Conservation (phyloP, 2,329 filamentous ascomycete species). For the Cadophora sp. region DNA sequence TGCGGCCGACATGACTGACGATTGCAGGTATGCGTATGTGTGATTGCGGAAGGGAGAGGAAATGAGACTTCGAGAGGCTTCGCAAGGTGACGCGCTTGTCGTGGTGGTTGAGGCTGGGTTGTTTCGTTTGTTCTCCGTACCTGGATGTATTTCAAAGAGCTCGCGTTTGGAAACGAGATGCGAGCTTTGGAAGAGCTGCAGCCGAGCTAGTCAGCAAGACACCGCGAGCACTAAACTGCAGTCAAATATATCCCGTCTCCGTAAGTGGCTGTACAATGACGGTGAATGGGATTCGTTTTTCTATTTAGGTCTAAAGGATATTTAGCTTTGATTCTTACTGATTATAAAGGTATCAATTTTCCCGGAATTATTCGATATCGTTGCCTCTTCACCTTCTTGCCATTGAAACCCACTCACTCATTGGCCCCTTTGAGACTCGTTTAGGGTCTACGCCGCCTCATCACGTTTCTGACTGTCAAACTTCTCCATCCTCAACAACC, state of each 20-base stretch:
- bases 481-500: neutral
- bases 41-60: neutral
- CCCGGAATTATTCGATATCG: too few relatives aligned
- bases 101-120: slow-evolving; percentile 2
- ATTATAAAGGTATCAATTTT: neutral
- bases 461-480: neutral
- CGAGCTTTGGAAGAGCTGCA: slow-evolving; percentile 6
- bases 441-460: slow-evolving; percentile 4
- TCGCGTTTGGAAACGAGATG: slow-evolving; percentile 9
- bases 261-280: neutral
- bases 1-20: slow-evolving; percentile 42
- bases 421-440: neutral
- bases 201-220: slow-evolving; percentile 8
- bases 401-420: neutral
- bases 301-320: neutral
- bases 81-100: slow-evolving; percentile 15
- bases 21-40: neutral
- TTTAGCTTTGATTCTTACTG: neutral
- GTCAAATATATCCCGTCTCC: neutral
- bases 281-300: neutral
- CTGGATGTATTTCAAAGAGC: neutral
- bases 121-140: too few relatives aligned
- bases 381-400: neutral
- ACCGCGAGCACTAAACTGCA: neutral
- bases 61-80: neutral